Evolutionary conservation across 2,329 filamentous ascomycete genomes (phyloP), one percentile per base, ranked within the genome.

Genomic region (Apiospora malaysiana): DNA sequence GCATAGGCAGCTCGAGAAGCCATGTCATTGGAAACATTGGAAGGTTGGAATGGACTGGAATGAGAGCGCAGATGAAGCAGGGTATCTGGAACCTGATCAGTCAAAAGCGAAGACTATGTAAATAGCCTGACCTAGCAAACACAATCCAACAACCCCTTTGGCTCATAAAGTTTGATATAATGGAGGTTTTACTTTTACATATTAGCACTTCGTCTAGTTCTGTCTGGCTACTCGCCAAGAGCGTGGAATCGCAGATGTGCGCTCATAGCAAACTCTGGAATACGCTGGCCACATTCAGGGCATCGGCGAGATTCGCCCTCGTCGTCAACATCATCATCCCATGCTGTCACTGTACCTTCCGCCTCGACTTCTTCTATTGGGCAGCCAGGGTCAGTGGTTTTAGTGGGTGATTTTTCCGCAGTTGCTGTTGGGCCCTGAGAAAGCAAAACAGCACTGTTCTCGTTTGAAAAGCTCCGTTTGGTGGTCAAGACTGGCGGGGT

Each of bases 221-320:
- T 6, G 40, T 40, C 18, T 63, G 5, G 21, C 23, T 18, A 70
- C 18, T 51, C 47, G 37, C 73, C 79, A 70, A 83, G 75, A 9
- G 77, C 76, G 77, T 89, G 87, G 75, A 85, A 89, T 32, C 87
- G 83, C 49, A 81, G 78, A 76, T 92, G 90, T 5, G 90, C 89
- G 6, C 82, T 76, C 78, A 89, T 83, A 7, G 89, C 89, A 79
- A 91, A 92, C 0, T 78, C 68, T 4, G 89, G 89, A 74, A 91
- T 85, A 3, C 78, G 74, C 68, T 87, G 82, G 12, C 86, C 87
- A 72, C 90, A 92, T 12, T 82, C 74, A 2, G 82, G 82, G 79
- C 85, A 89, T 27, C 68, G 74, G 74, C 71, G 81, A 71, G 82
- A 83, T 68, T 78, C 77, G 12, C 79, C 46, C 7, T 37, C 67